Evolutionary conservation across 2,329 filamentous ascomycete genomes (phyloP), one percentile per base, ranked within the genome.

Genomic region (Colletotrichum kahawae): DNA sequence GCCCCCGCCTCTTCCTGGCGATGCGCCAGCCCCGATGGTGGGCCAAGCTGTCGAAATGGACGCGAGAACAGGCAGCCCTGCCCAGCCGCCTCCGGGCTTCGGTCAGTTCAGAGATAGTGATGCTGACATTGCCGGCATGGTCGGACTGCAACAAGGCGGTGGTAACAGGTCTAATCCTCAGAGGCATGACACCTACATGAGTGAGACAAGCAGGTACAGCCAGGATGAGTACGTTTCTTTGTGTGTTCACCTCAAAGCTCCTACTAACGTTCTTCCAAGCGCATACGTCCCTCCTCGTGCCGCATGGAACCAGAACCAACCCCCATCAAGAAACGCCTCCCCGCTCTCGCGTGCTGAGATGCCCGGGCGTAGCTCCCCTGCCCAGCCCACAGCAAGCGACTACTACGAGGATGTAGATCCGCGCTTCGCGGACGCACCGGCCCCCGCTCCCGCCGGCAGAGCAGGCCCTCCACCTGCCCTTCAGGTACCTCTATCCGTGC

Each of bases 331-430:
- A 51, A 80, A 84, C 63, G 85, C 86, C n/a, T 88, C 89, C 12
- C 87, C 88, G 21, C 81, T 88, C 36, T 80, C 80, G 66, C 77
- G 81, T 48, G 82, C 84, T 70, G 86, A 88, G 74, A 79, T 84
- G 36, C 80, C 84, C 56, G 81, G 78, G 60, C 81, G 79, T 67
- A 82, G 82, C 59, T 82, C 81, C 54, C 83, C 76, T n/a, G 33
- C 84, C 36, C 82, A 84, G 18, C 79, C 84, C 18, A 79, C 80
- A 54, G 81, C 80, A 64, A 85, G 80, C 79, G 85, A 90, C 77
- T 98, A 98, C 85, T 98, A 97, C 81, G 97, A 98, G 88, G 96
- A 98, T 82, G 92, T 98, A 14, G 95, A 98, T 78, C 95, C 96
- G 59, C 94, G 93, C 71, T 98, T 98, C 81, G 94, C 92, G 38